These are phyloP conservation scores for Tylopilus plumbeoviolaceoides DNA, from an alignment of 768 basidiomycete species.

Conservation along the genomic window DNA sequence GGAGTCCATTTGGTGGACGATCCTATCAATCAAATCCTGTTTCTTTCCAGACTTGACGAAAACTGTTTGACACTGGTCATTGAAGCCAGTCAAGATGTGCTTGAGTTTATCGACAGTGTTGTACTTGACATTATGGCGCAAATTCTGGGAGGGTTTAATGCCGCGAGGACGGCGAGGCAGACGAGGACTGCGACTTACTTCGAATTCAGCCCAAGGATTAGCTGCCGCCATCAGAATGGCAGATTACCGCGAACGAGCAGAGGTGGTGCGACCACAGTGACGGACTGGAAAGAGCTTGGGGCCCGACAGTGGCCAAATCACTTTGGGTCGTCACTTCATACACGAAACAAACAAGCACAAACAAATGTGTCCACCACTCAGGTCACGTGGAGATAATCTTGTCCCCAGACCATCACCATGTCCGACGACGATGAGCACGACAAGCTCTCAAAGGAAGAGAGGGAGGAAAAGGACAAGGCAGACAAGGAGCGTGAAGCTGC, in stretches of 20 bases:
- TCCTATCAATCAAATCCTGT: constrained; percentile 80
- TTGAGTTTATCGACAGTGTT: constrained; percentile 87
- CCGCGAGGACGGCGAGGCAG: background rate
- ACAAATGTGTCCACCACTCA: constrained; percentile 12
- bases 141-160: constrained; percentile 42
- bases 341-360: constrained; percentile 32
- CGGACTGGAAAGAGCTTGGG: constrained; percentile 3
- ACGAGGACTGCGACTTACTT: constrained; percentile 41
- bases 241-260: constrained; percentile 4
- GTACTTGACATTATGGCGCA: constrained; percentile 65
- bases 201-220: constrained; percentile 70
- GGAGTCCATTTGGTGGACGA: constrained; percentile 51
- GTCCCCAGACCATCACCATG: constrained; percentile 27
- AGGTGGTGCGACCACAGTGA: constrained; percentile 9
- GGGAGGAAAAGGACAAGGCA: constrained; percentile 64
- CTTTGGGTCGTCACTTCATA: constrained; percentile 16
- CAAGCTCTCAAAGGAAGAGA: constrained; percentile 71
- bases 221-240: constrained; percentile 51
- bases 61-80: constrained; percentile 69
- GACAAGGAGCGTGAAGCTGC: constrained; percentile 63
- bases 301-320: constrained; percentile 11
- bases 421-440: constrained; percentile 60
- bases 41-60: constrained; percentile 80
- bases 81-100: constrained; percentile 72
- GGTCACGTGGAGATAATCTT: constrained; percentile 30